Evolutionary conservation across 495 filamentous ascomycete species (phyloP).

Genomic region (Podospora pseudopauciseta): DNA sequence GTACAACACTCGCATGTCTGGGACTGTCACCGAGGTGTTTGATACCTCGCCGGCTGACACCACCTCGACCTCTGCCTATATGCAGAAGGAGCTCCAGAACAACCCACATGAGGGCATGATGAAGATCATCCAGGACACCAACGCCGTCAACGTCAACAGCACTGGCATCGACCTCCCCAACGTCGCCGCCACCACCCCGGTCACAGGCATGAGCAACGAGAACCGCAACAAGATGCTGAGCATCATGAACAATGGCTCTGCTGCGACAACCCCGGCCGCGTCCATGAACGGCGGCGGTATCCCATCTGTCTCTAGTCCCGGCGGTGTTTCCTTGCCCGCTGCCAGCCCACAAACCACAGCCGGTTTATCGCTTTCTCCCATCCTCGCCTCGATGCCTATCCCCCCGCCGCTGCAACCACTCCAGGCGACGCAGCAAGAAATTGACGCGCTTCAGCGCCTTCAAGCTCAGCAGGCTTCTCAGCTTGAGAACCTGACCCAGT

Average conservation of each 20-base stretch:
- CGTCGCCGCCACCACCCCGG: constrained; percentile 65
- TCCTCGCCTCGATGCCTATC: constrained; percentile 57
- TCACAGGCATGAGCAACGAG: constrained; percentile 63
- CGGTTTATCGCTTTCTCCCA: constrained; percentile 47
- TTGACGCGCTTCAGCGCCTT: constrained; percentile 69
- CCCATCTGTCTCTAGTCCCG: constrained; percentile 10
- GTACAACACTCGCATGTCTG: constrained; percentile 32
- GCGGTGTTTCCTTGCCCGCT: constrained; percentile 12
- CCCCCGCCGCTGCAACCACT: constrained; percentile 56
- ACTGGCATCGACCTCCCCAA: constrained; percentile 65
- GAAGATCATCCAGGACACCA: constrained; percentile 78
- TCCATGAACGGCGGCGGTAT: constrained; percentile 3
- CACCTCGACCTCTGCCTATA: constrained; percentile 35
- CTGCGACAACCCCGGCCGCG: neutral
- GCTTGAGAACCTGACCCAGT: constrained; percentile 64
- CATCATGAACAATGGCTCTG: constrained; percentile 51
- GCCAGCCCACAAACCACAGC: constrained; percentile 25
- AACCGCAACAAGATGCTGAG: constrained; percentile 77
- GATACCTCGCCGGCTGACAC: constrained; percentile 41
- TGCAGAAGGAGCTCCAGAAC: constrained; percentile 46
- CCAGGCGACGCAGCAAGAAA: constrained; percentile 61
- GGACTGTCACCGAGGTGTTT: constrained; percentile 48
- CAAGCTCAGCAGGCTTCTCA: constrained; percentile 68
- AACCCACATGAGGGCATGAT: constrained; percentile 73
- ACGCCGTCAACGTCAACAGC: constrained; percentile 50